These are phyloP conservation scores for Globisporangium orthogonon DNA, from an alignment of 352 stramenopile genomes.

Conservation along the genomic window DNA sequence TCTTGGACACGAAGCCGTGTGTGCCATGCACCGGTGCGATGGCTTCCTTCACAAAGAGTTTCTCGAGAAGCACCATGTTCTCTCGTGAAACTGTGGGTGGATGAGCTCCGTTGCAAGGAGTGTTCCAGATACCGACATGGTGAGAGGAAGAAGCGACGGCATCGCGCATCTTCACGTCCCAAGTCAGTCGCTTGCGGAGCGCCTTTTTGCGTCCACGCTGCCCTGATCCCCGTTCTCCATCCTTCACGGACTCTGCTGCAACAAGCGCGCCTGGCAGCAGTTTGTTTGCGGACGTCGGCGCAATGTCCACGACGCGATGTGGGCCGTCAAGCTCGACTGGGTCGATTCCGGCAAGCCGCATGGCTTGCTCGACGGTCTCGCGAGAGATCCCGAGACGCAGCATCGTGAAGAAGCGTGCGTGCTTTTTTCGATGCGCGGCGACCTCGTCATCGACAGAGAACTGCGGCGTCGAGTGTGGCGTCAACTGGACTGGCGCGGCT, in stretches of 20 bases:
- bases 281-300: background rate
- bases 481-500: no score
- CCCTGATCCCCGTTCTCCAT: background rate
- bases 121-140: slow-evolving; percentile 32
- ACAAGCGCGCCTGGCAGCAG: background rate
- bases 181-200: slow-evolving; percentile 12
- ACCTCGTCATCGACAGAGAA: slow-evolving; percentile 21
- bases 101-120: slow-evolving; percentile 14
- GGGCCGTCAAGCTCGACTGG: slow-evolving; percentile 18
- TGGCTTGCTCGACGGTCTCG: slow-evolving; percentile 43
- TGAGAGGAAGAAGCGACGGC: background rate
- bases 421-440: slow-evolving; percentile 27
- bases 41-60: slow-evolving; percentile 46
- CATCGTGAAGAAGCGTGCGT: slow-evolving; percentile 48
- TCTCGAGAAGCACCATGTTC: slow-evolving; percentile 60
- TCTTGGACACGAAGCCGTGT: background rate
- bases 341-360: slow-evolving; percentile 32
- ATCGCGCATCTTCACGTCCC: slow-evolving; percentile 8
- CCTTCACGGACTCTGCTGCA: no score
- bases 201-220: slow-evolving; percentile 3
- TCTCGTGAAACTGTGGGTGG: slow-evolving; percentile 44
- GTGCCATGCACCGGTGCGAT: background rate
- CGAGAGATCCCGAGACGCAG: slow-evolving; percentile 36
- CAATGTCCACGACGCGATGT: slow-evolving; percentile 3
- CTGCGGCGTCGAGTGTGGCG: background rate